phyloP scores from a whole-genome alignment of 441 rosid genomes.

The Gossypium gossypioides region DNA sequence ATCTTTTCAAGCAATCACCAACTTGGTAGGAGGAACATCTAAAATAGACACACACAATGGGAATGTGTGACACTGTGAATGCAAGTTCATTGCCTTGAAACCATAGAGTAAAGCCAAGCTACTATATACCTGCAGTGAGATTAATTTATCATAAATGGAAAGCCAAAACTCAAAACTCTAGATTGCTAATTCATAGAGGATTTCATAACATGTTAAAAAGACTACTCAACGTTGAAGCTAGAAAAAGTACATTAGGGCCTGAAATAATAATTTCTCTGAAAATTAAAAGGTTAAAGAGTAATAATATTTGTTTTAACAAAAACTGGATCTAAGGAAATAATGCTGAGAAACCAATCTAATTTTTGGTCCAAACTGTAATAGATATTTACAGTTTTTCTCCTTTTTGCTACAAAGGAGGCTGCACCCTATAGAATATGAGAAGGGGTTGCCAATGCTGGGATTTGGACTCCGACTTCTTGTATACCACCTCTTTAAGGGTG shows the following conservation, averaged over 20 bases:
- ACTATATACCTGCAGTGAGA: not conserved
- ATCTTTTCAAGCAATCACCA: not conserved
- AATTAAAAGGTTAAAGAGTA: not conserved
- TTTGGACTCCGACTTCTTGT: not conserved
- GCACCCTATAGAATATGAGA: not conserved
- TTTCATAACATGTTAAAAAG: not conserved
- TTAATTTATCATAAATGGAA: not conserved
- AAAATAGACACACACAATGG: not conserved
- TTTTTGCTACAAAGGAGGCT: not conserved
- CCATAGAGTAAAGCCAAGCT: not conserved
- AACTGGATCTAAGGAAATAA: not conserved
- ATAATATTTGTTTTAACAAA: not conserved
- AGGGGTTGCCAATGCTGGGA: not conserved
- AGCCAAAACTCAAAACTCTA: not conserved
- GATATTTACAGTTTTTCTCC: not conserved
- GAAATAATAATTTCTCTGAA: not conserved
- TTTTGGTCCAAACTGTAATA: not conserved
- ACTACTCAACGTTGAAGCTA: not conserved
- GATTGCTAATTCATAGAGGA: not conserved
- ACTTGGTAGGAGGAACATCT: not conserved
- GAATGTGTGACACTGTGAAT: not conserved
- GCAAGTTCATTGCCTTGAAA: not conserved
- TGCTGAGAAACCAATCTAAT: not conserved
- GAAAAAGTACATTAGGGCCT: not conserved
- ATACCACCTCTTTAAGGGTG: not conserved